phyloP scores from a whole-genome alignment of 2,329 filamentous ascomycete genomes.

The Decorospora gaudefroyi region DNA sequence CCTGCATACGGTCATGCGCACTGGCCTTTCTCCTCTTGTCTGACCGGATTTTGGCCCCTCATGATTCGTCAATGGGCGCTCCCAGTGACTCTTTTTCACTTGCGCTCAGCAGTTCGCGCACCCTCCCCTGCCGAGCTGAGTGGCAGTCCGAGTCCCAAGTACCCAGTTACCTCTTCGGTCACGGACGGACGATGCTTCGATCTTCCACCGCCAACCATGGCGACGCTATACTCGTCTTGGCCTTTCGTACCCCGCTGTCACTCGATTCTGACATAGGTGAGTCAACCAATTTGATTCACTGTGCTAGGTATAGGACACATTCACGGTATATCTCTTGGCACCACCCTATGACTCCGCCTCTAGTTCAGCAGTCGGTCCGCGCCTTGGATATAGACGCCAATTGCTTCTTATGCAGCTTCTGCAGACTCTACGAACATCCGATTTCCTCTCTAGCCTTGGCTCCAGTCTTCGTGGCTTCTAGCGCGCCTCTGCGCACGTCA shows the following conservation, averaged over 20 bases:
- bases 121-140: constrained; percentile 35
- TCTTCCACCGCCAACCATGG: background rate
- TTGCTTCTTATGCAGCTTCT: constrained; percentile 5
- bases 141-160: constrained; percentile 8
- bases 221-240: background rate
- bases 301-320: constrained; percentile 1
- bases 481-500: constrained; percentile 40
- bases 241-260: constrained; percentile 2
- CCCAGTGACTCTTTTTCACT: constrained; percentile 10
- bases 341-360: constrained; percentile 27
- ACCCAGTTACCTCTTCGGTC: constrained; percentile 1
- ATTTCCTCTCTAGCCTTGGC: constrained; percentile 25
- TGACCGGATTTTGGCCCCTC: constrained; percentile 37
- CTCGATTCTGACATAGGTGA: constrained; percentile 16
- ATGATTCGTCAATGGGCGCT: constrained; percentile 29
- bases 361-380: constrained; percentile 22
- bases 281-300: constrained; percentile 20
- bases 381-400: constrained; percentile 26
- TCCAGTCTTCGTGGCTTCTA: constrained; percentile 19
- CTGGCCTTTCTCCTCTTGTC: constrained; percentile 33
- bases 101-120: constrained; percentile 32
- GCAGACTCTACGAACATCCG: constrained; percentile 1
- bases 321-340: constrained; percentile 9
- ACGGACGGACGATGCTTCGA: constrained; percentile 1
- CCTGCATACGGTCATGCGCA: constrained; percentile 26